Conservation (phyloP, 306 rosid species). For the Lathyrus aphaca region DNA sequence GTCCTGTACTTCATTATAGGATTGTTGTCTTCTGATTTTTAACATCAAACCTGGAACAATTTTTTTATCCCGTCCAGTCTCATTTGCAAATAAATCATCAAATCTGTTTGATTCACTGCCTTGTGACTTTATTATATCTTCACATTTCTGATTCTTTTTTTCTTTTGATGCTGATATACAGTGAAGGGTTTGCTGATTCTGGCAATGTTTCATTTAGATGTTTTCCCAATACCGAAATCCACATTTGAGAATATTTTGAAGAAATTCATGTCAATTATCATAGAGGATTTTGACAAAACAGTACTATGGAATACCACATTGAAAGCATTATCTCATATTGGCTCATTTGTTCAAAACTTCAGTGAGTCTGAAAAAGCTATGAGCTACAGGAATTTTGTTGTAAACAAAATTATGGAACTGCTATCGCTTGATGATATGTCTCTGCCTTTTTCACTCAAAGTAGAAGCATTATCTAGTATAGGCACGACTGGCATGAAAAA, state of each 20-base stretch:
- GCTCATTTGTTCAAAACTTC: slow-evolving; percentile 59
- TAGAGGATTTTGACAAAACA: slow-evolving; percentile 52
- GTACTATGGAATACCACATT: slow-evolving; percentile 70
- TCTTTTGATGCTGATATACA: slow-evolving; percentile 49
- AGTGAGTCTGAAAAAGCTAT: slow-evolving; percentile 62
- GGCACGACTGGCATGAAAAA: slow-evolving; percentile 69
- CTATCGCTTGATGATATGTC: slow-evolving; percentile 54
- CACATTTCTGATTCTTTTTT: slow-evolving; percentile 33
- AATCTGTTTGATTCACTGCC: slow-evolving; percentile 26
- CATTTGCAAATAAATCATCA: neutral
- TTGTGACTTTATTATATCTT: slow-evolving; percentile 28
- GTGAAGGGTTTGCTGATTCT: slow-evolving; percentile 84
- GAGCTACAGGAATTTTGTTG: slow-evolving; percentile 60
- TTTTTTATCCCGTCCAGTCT: neutral
- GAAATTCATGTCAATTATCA: slow-evolving; percentile 70
- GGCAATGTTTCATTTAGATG: slow-evolving; percentile 70
- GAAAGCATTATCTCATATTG: slow-evolving; percentile 72
- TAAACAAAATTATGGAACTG: slow-evolving; percentile 61
- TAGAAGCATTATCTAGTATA: slow-evolving; percentile 69
- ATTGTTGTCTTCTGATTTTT: neutral
- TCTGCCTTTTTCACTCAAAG: slow-evolving; percentile 67
- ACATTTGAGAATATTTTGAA: slow-evolving; percentile 64
- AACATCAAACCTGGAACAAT: neutral
- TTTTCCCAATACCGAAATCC: slow-evolving; percentile 58
- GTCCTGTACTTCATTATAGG: slow-evolving; percentile 10